Base-by-base conservation (phyloP, 257 asterid species). In the Solanum pinnatisectum region DNA sequence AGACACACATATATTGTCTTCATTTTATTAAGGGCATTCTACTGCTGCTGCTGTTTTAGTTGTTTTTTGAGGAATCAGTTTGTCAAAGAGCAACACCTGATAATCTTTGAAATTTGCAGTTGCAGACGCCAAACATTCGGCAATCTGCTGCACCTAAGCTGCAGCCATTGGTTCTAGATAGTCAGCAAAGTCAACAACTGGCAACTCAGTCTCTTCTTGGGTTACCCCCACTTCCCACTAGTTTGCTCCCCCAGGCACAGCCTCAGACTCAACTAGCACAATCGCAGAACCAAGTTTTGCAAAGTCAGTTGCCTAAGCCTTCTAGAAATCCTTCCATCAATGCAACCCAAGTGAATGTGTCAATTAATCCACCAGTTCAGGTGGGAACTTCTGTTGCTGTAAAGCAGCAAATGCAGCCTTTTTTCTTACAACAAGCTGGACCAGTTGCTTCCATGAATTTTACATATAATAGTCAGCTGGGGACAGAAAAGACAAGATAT, bases 181-280 rank as follows among this genome's bases (percentile, higher is more conserved):
- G 92, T 90, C 92, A 87, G 59, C 90, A 30, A 39, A 85, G 25
- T 82, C 92, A 89, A 74, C 91, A 72, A 52, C 88, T 76, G 39
- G 87, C 90, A 32, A 39, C 89, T 87, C 92, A 91, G 90, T 90
- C 88, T 87, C 93, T 90, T 88, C 91, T 95, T 76, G 98, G 98
- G 87, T 88, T 94, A 68, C 95, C 98, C 86, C 96, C 96, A 87
- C 95, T 93, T 91, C 95, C 94, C 77, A 96, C 90, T 87, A 94
- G 84, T 88, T 88, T 90, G 11, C 89, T 88, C 56, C 88, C 91
- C 33, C 93, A 90, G 71, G 37, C 91, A 85, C 95, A 88, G 79
- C 88, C 94, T 88, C 98, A 91, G 85, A 86, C 92, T 90, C 98
- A 92, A 89, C 92, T 49, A 44, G 90, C 94, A 85, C 98, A 90